Evolutionary conservation across 352 stramenopile genomes (phyloP).

Genomic region (Pythium rhizo-oryzae): DNA sequence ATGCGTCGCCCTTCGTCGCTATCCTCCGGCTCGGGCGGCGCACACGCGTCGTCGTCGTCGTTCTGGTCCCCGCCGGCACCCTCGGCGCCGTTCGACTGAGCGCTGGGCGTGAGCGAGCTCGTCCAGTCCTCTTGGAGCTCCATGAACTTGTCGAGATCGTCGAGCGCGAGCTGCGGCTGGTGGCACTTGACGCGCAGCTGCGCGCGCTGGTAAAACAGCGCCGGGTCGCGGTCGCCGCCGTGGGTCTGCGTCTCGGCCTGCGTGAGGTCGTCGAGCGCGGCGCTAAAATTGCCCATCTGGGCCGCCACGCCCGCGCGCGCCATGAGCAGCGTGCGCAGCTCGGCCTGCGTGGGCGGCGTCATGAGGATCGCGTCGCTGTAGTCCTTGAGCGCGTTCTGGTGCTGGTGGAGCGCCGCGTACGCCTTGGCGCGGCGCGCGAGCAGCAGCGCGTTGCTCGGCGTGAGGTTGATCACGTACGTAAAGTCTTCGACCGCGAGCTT

Average conservation of each 20-base stretch:
- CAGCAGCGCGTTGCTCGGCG: conserved; percentile 65
- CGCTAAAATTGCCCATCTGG: conserved; percentile 53
- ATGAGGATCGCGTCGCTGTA: conserved; percentile 68
- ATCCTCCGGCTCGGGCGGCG: conserved; percentile 8
- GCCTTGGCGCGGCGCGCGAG: conserved; percentile 69
- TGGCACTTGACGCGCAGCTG: conserved; percentile 52
- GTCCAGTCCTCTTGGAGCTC: conserved; percentile 61
- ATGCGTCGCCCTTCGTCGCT: conserved; percentile 23
- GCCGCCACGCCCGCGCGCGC: conserved; percentile 56
- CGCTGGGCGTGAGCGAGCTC: background rate
- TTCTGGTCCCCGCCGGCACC: conserved; percentile 22
- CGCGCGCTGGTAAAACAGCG: conserved; percentile 67
- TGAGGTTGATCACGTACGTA: conserved; percentile 65
- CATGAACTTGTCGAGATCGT: conserved; percentile 65
- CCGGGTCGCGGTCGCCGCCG: conserved; percentile 48
- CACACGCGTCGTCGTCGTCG: conserved; percentile 23
- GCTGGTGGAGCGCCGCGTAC: conserved; percentile 55
- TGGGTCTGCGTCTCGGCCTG: conserved; percentile 43
- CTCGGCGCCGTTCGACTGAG: too few species aligned
- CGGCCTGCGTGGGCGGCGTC: conserved; percentile 27
- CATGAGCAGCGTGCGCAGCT: conserved; percentile 54
- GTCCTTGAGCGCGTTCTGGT: conserved; percentile 59
- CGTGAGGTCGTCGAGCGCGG: conserved; percentile 58
- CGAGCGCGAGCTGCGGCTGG: conserved; percentile 48
- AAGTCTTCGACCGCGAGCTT: conserved; percentile 75